Evolutionary conservation across 176 grass and related monocot genomes (phyloP), one percentile per base, ranked within the genome.

Genomic region (Metroxylon sagu): DNA sequence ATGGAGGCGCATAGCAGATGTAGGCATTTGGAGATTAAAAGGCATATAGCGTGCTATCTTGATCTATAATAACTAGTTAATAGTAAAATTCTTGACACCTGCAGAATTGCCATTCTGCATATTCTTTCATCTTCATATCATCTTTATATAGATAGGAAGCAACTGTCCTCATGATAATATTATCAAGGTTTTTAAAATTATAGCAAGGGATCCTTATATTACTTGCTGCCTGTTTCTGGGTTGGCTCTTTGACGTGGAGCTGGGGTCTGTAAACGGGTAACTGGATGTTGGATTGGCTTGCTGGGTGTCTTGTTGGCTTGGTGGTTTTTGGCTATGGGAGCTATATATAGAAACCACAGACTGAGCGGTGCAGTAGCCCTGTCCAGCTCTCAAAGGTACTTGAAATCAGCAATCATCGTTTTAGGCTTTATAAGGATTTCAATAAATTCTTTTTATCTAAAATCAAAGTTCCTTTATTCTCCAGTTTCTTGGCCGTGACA

Each of bases 221-320:
- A 87, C 67, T 96, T 90, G 84, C 60, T 88, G 66, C 80, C 71
- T 89, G 61, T 95, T 84, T 89, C 65, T 90, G 89, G 86, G 91
- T 70, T 90, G 92, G 86, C 92, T 96, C 92, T 90, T 86, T 78
- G 73, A 80, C 73, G 88, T 90, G 87, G 92, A 96, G 92, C 92
- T 88, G 87, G 83, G 92, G 70, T 79, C 85, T 77, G 29, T 79
- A 64, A 88, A 87, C 55, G 80, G 83, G 78, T 90, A 60, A 88
- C 69, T 73, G 77, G 66, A 74, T 75, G 78, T 74, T 89, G 81
- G 71, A 85, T 82, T 76, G 75, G 74, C 54, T 69, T 87, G 71
- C 55, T 85, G 77, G 54, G 77, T 87, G 69, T 74, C 48, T 55
- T 80, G 67, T 81, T 84, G 67, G 30, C 74, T 73, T 85, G 63